Evolutionary conservation across 1,284 basidiomycete species (phyloP), one percentile per base, ranked within the genome.

Genomic region (Trichosporon asahii): DNA sequence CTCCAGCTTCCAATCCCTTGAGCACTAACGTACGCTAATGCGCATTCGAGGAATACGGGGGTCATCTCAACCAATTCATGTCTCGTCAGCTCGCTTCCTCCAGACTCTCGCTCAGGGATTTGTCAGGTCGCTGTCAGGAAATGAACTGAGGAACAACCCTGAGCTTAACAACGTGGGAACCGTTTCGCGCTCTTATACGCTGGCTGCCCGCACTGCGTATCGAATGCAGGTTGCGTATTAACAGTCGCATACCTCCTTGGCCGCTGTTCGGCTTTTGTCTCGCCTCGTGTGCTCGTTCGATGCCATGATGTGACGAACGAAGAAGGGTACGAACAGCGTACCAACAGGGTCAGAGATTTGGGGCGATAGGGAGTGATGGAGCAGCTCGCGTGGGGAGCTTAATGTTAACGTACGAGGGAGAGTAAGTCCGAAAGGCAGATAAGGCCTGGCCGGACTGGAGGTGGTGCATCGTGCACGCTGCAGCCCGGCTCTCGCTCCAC

Each of bases 121-220:
- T 49, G 46, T 49, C 46, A 49, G 46, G 46, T 23, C 5, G 46
- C 8, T 2, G 21, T 55, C 49, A 55, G 21, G 49, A 25, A 25
- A 23, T 55, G 49, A 25, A 12, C 25, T 25, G 27, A 61, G 57
- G 57, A 61, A 61, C 57, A 61, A 61, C 57, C 57, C 57, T 61
- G 57, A 31, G 57, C 29, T 14, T 31, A 61, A 61, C 14, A 61
- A 61, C 57, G 57, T 61, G 57, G 57, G 57, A 61, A 31, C 27
- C 7, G 18, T 12, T 61, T 31, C 14, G 57, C 29, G 14, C 57
- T 61, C 57, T 61, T 29, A 61, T 61, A 61, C 57, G 57, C 57
- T 61, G 15, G 15, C 23, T n/a, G 18, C 9, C 27, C 9, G 18
- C 15, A 11, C 14, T n/a, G 15, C 27, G 12, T 60, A 33, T 31